A percentile compares a stretch with the other conserved stretches of the same genome.
Conservation (phyloP, 2,329 filamentous ascomycete species). For the Alternaria brassicicola region DNA sequence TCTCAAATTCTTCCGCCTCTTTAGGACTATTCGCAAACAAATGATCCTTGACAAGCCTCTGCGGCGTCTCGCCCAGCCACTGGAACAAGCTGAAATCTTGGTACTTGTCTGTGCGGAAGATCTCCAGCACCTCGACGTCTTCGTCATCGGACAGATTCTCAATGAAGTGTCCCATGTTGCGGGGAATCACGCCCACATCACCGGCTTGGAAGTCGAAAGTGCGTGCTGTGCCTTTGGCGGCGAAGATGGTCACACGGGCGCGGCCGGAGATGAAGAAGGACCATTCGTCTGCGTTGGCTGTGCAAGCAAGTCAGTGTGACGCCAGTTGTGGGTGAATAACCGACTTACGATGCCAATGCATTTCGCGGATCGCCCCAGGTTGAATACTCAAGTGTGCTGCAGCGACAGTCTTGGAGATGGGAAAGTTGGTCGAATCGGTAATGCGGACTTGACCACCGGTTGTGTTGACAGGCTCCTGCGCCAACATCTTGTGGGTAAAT, state of each 20-base stretch:
- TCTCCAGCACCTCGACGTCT: slow-evolving; percentile 75
- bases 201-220: slow-evolving; percentile 79
- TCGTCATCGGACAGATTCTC: slow-evolving; percentile 79
- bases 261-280: slow-evolving; percentile 76
- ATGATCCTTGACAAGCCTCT: slow-evolving; percentile 69
- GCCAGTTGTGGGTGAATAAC: background rate
- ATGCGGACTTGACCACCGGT: slow-evolving; percentile 75
- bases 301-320: background rate
- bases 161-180: slow-evolving; percentile 80
- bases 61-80: slow-evolving; percentile 76
- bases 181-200: slow-evolving; percentile 77
- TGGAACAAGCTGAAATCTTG: slow-evolving; percentile 75
- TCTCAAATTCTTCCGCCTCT: slow-evolving; percentile 66
- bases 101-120: slow-evolving; percentile 74
- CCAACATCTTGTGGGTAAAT: slow-evolving; percentile 75
- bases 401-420: slow-evolving; percentile 73
- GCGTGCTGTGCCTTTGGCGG: slow-evolving; percentile 68
- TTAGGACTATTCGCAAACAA: slow-evolving; percentile 67
- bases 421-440: slow-evolving; percentile 77
- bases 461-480: slow-evolving; percentile 68
- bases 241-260: slow-evolving; percentile 76
- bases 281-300: slow-evolving; percentile 73
- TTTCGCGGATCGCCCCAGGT: slow-evolving; percentile 75
- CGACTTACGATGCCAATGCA: slow-evolving; percentile 73
- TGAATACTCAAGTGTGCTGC: slow-evolving; percentile 74